Evolutionary conservation across 2,329 filamentous ascomycete species (phyloP), one percentile per base, ranked within the genome.

Genomic region (Exophiala viscosa): DNA sequence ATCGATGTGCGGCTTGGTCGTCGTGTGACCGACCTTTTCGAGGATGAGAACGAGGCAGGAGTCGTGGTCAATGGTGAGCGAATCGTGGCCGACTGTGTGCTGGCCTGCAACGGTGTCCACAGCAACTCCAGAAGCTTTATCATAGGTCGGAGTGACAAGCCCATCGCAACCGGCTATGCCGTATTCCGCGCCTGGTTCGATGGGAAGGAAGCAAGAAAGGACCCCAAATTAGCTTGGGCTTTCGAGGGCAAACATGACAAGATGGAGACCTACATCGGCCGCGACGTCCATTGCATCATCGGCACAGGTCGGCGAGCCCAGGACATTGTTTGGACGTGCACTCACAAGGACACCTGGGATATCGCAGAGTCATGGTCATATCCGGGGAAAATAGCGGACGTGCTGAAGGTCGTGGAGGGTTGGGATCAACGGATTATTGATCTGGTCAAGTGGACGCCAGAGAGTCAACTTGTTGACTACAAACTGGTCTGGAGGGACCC

Each of bases 281-380:
- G 15, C 11, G 31, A 34, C 28, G 28, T 45, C 10, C 31, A 34
- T n/a, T 32, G 43, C 31, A 31, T 45, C 17, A 11, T 47, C 5
- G 32, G 28, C 23, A 47, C 31, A 5, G 23, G 32, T 7, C 32
- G n/a, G 14, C 73, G 48, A 79, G 81, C 56, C 71, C 74, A 50
- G 14, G 34, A 28, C 39, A 28, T 42, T 13, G 39, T 42, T 13
- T 42, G 39, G 39, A 42, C 13, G 32, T 39, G 33, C 20, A 48
- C 45, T 72, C 74, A 55, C 73, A 81, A 58, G 79, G 80, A 50
- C 70, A 78, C 51, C 14, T 36, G 34, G 43, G 14, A 45, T n/a
- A 34, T 33, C 31, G 43, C n/a, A 18, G 78, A 82, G 64, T 77
- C 76, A 0, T 80, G 76, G 76, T 76, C 71, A 2, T 77, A 79